A percentile compares a stretch with the other conserved stretches of the same genome.
These are phyloP conservation scores for Phytopythium aichiense DNA, from an alignment of 352 stramenopile genomes.

Conservation along the genomic window DNA sequence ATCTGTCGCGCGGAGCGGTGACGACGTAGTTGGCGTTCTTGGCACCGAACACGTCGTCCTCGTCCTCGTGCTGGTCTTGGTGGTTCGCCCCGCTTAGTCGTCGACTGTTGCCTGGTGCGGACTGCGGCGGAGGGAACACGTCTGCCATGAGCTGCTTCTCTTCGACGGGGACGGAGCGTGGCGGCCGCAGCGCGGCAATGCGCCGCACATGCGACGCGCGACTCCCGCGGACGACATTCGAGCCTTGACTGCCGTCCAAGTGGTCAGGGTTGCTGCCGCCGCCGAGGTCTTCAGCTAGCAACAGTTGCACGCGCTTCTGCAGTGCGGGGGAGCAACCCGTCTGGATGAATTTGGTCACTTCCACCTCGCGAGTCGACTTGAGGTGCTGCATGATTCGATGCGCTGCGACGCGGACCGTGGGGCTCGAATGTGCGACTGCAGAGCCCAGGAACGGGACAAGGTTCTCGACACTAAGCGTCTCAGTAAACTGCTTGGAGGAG, in stretches of 20 bases:
- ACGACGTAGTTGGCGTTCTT: slow-evolving; percentile 32
- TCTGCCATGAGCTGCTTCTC: slow-evolving; percentile 57
- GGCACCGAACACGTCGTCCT: slow-evolving; percentile 24
- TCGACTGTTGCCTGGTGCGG: slow-evolving; percentile 52
- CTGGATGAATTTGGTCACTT: slow-evolving; percentile 46
- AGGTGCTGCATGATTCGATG: slow-evolving; percentile 46
- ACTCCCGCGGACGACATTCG: slow-evolving; percentile 62
- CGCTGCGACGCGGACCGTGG: slow-evolving; percentile 29
- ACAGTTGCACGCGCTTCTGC: slow-evolving; percentile 48
- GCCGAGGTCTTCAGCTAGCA: slow-evolving; percentile 36
- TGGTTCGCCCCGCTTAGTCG: slow-evolving; percentile 19
- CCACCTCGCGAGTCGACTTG: slow-evolving; percentile 23
- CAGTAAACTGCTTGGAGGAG: slow-evolving; percentile 19
- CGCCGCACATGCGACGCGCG: slow-evolving; percentile 68
- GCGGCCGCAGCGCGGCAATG: slow-evolving; percentile 60
- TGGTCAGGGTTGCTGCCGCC: slow-evolving; percentile 49
- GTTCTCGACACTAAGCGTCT: slow-evolving; percentile 56
- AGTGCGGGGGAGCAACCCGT: slow-evolving; percentile 52
- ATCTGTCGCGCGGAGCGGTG: slow-evolving; percentile 11
- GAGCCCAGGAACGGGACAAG: slow-evolving; percentile 73
- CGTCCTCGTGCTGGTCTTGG: slow-evolving; percentile 7
- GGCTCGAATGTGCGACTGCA: slow-evolving; percentile 51
- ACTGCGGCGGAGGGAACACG: slow-evolving; percentile 66
- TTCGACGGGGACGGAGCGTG: slow-evolving; percentile 60
- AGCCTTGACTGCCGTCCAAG: slow-evolving; percentile 38